Conservation (phyloP, 2,329 filamentous ascomycete genomes). For the Camillea tinctor region DNA sequence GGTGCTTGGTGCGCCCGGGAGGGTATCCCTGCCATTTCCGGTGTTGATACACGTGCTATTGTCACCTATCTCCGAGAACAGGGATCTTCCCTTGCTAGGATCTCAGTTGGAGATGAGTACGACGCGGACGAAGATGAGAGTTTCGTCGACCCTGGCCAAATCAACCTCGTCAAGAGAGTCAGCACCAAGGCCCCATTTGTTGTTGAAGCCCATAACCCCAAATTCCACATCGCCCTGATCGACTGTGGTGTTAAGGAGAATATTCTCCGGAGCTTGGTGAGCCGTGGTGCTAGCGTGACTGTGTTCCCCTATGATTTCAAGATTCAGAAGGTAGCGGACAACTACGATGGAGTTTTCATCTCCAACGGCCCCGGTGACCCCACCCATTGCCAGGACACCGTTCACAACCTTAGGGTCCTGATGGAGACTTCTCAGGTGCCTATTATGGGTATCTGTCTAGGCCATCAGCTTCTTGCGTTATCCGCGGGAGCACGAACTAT, state of each 20-base stretch:
- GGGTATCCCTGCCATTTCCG: constrained; percentile 92
- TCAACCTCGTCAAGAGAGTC: constrained; percentile 93
- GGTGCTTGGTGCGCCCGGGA: constrained; percentile 94
- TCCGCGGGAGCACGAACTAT: constrained; percentile 85
- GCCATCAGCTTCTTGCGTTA: constrained; percentile 91
- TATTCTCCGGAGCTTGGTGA: constrained; percentile 91
- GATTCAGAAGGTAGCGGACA: constrained; percentile 95
- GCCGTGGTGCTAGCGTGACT: constrained; percentile 86
- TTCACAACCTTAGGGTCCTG: constrained; percentile 85
- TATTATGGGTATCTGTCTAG: constrained; percentile 96
- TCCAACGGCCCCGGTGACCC: constrained; percentile 98
- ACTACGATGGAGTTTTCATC: constrained; percentile 99
- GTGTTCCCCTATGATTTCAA: constrained; percentile 96
- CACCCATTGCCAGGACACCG: constrained; percentile 91
- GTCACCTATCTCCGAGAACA: constrained; percentile 95
- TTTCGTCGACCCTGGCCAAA: constrained; percentile 90
- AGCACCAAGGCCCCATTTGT: constrained; percentile 99
- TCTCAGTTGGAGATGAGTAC: constrained; percentile 95
- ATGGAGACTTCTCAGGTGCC: constrained; percentile 91
- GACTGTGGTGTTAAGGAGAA: constrained; percentile 99
- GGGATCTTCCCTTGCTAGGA: constrained; percentile 91
- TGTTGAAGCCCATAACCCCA: constrained; percentile 78
- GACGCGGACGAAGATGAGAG: constrained; percentile 97
- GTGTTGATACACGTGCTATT: constrained; percentile 94
- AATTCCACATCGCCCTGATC: constrained; percentile 88